Percentiles rank a stretch among this genome's conserved stretches.
Conservation (phyloP, 176 grass and related monocot species). For the Hordeum vulgare region DNA sequence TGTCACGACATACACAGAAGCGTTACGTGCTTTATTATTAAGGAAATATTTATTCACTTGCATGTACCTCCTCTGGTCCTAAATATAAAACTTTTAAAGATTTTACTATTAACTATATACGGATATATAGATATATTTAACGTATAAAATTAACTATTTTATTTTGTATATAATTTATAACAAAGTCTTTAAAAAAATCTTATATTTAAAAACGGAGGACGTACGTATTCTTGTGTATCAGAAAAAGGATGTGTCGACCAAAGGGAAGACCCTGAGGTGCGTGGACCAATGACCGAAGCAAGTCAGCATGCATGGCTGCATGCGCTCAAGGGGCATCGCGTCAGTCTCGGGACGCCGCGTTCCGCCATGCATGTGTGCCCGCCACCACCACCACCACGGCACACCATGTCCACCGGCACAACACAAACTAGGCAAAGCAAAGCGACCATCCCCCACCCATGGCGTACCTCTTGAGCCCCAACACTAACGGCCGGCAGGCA, state of each 20-base stretch:
- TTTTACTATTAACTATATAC: too few species aligned
- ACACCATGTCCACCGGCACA: background rate
- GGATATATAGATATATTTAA: too few species aligned
- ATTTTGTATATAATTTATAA: too few species aligned
- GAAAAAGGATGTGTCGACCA: background rate
- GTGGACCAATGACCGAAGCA: conserved; percentile 14
- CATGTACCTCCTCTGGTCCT: too few species aligned
- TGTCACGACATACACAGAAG: too few species aligned
- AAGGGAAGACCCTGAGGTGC: background rate
- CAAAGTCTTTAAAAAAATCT: too few species aligned
- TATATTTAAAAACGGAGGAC: too few species aligned
- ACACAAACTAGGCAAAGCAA: background rate
- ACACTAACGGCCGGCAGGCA: conserved; percentile 3
- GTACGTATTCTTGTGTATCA: background rate
- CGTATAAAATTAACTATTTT: too few species aligned
- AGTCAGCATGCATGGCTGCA: conserved; percentile 7
- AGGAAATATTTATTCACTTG: too few species aligned
- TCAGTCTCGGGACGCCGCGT: conserved; percentile 35
- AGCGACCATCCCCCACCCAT: background rate
- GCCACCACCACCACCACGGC: background rate
- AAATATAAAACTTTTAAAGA: too few species aligned
- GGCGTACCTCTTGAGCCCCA: background rate
- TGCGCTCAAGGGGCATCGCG: conserved; percentile 36
- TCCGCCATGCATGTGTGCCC: background rate
- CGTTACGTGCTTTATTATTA: too few species aligned